Base-by-base conservation (phyloP, 2,329 filamentous ascomycete genomes). In the Huntiella abstrusa region DNA sequence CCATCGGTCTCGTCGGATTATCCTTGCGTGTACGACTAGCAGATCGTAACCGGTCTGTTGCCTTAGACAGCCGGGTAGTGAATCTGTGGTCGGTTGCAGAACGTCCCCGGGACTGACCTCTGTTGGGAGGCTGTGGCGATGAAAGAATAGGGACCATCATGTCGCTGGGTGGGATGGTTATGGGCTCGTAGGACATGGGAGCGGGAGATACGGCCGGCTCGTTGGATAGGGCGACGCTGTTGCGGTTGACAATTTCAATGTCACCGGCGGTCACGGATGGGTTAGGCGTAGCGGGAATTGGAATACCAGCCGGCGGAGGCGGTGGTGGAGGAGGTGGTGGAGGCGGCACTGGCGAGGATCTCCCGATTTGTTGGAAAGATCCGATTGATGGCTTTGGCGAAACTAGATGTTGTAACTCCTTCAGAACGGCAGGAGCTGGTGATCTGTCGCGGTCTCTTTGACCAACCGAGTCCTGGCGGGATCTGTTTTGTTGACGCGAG, bases 161-260 rank as follows among this genome's bases (percentile, higher is more conserved):
- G 49, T 69, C 67, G 41, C 63, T 62, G 1, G 62, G 63, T 1
- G 59, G 57, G 6, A 60, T 61, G 10, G 56, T 52, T 10, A 55
- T 53, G 15, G 56, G 53, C 3, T 54, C 52, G 8, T 53, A 33
- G 15, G 32, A 37, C 71, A 52, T 79, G 80, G 16, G 16, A 16
- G 16, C 16, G 16, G 16, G 16, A 16, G 16, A 16, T 16, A 16
- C 16, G 16, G 16, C 16, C 3, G 16, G 16, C 16, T 16, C n/a
- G n/a, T n/a, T n/a, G n/a, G n/a, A n/a, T n/a, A n/a, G n/a, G n/a
- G n/a, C n/a, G n/a, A n/a, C n/a, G n/a, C n/a, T n/a, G n/a, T n/a
- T n/a, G n/a, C n/a, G n/a, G n/a, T n/a, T n/a, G n/a, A 16, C 73
- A 51, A 80, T 75, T 56, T 80, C 75, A 52, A 80, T 77, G 55